Conservation (phyloP, 257 asterid species). For the Thymus quinquecostatus region DNA sequence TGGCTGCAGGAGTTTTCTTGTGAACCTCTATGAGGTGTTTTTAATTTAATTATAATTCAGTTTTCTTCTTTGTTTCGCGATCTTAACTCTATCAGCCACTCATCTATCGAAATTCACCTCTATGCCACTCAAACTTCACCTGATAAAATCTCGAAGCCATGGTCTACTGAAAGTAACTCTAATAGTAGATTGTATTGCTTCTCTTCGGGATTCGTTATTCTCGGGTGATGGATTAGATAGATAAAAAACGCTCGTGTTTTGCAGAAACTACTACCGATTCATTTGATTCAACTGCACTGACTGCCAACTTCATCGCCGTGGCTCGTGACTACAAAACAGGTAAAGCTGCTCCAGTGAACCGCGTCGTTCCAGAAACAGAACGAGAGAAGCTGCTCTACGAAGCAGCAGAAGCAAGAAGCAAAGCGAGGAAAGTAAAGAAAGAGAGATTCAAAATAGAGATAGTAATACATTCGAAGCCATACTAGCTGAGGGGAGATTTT, state of each 20-base stretch:
- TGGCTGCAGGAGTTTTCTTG: too few species aligned
- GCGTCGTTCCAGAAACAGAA: conserved; percentile 66
- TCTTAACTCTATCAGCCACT: conserved; percentile 14
- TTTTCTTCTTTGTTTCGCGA: too few species aligned
- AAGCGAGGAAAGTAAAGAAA: conserved; percentile 61
- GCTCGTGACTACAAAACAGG: conserved; percentile 93
- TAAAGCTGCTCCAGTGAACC: conserved; percentile 82
- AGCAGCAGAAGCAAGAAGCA: conserved; percentile 73
- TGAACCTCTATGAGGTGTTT: too few species aligned
- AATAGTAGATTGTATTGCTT: too few species aligned
- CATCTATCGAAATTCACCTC: conserved; percentile 91
- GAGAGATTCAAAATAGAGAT: conserved; percentile 60
- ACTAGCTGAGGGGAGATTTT: conserved; percentile 82
- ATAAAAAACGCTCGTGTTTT: neutral
- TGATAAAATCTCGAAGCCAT: conserved; percentile 49
- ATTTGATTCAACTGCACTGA: conserved; percentile 64
- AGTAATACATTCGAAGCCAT: conserved; percentile 53
- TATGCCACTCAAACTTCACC: conserved; percentile 65
- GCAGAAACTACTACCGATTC: conserved; percentile 28
- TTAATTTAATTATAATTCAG: too few species aligned
- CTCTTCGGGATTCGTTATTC: too few species aligned
- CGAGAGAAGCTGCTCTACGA: conserved; percentile 62
- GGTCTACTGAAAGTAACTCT: neutral
- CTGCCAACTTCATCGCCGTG: conserved; percentile 89
- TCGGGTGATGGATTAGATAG: neutral